Evolutionary conservation across 169 alveolate genomes (phyloP).

Genomic region (Eimeria praecox): DNA sequence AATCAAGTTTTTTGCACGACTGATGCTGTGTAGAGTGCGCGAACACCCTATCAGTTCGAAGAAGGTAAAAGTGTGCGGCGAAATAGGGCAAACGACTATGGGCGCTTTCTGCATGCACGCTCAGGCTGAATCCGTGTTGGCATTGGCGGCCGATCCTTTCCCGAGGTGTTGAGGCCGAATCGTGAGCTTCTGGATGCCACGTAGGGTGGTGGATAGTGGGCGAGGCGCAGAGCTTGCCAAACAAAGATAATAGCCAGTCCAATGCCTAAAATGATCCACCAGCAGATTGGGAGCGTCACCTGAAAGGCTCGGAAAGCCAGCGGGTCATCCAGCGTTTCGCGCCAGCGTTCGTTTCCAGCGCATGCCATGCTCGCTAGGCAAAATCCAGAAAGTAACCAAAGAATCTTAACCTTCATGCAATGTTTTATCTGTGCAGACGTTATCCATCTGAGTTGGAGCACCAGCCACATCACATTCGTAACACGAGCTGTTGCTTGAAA

Average conservation of each 20-base stretch:
- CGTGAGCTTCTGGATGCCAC: slow-evolving; percentile 40
- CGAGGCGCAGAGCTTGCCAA: slow-evolving; percentile 69
- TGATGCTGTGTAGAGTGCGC: background rate
- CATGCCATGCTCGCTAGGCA: slow-evolving; percentile 72
- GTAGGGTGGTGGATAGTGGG: slow-evolving; percentile 23
- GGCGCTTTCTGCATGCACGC: slow-evolving; percentile 63
- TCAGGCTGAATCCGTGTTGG: slow-evolving; percentile 66
- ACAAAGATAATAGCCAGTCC: slow-evolving; percentile 1
- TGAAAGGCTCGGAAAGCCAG: slow-evolving; percentile 64
- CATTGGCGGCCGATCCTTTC: slow-evolving; percentile 49
- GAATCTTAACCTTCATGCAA: slow-evolving; percentile 35
- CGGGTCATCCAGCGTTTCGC: slow-evolving; percentile 59
- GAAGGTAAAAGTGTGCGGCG: background rate
- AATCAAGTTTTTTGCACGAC: background rate
- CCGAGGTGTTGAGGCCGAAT: slow-evolving; percentile 15
- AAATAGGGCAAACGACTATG: background rate
- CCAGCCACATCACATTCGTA: background rate
- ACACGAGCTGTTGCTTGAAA: background rate
- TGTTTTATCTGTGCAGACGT: slow-evolving; percentile 25
- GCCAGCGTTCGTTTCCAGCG: slow-evolving; percentile 67
- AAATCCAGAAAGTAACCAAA: slow-evolving; percentile 66
- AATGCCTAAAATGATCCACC: slow-evolving; percentile 66
- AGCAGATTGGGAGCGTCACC: slow-evolving; percentile 66
- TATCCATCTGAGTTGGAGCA: slow-evolving; percentile 51
- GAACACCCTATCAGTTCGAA: background rate